phyloP scores from a whole-genome alignment of 208 protist genomes.

The Novymonas esmeraldas region DNA sequence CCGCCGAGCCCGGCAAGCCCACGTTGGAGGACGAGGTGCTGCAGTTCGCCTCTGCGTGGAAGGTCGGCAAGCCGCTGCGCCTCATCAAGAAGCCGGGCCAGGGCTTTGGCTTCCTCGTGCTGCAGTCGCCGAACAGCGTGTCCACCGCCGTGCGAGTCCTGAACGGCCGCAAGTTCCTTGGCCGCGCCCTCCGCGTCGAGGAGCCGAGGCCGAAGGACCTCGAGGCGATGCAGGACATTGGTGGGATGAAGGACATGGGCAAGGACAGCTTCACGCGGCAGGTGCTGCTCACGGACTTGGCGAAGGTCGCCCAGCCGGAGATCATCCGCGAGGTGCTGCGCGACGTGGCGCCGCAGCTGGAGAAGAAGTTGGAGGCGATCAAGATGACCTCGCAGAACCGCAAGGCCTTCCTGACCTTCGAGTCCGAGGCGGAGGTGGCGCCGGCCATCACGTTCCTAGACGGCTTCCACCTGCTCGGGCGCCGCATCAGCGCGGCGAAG shows the following conservation, averaged over 20 bases:
- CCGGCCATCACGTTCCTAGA: conserved; percentile 82
- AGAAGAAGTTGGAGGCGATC: conserved; percentile 83
- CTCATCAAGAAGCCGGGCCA: conserved; percentile 91
- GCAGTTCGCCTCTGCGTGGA: conserved; percentile 84
- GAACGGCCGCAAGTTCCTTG: conserved; percentile 89
- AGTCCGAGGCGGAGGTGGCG: conserved; percentile 63
- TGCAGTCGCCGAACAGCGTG: conserved; percentile 88
- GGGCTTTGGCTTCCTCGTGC: conserved; percentile 90
- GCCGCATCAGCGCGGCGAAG: conserved; percentile 62
- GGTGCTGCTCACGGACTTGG: conserved; percentile 85
- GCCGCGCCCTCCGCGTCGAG: conserved; percentile 85
- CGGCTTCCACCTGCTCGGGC: conserved; percentile 82
- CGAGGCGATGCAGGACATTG: conserved; percentile 41
- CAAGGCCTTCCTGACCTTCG: conserved; percentile 91
- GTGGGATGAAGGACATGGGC: conserved; percentile 52
- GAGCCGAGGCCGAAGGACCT: conserved; percentile 81
- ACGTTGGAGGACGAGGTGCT: conserved; percentile 84
- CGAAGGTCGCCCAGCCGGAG: conserved; percentile 82
- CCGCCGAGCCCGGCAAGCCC: conserved; percentile 47
- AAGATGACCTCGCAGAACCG: conserved; percentile 93
- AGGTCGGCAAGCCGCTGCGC: conserved; percentile 82
- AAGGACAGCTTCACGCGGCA: conserved; percentile 84
- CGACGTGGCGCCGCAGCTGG: conserved; percentile 85
- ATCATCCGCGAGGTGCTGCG: conserved; percentile 89
- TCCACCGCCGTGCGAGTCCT: conserved; percentile 82